Conservation (phyloP, 139 green algal genomes). For the Monoraphidium neglectum region DNA sequence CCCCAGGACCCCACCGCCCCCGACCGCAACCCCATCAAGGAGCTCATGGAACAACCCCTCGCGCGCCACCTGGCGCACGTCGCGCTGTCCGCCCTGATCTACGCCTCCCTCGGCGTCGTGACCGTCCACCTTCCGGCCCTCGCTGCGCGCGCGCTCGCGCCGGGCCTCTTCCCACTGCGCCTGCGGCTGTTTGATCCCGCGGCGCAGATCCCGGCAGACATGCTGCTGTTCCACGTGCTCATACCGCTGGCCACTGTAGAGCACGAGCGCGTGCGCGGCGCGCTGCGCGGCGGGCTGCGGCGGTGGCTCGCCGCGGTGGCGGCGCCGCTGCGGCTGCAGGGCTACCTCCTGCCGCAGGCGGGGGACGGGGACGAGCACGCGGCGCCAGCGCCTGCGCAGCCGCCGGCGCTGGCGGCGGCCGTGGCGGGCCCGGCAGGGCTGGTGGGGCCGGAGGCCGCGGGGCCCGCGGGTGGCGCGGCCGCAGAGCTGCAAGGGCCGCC, state of each 20-base stretch:
- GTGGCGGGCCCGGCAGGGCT: too few species aligned
- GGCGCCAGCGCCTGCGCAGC: too few species aligned
- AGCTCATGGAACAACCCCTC: slow-evolving; percentile 32
- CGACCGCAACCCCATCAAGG: slow-evolving; percentile 26
- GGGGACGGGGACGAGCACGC: background rate
- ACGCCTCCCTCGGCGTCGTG: slow-evolving; percentile 27
- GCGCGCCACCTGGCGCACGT: slow-evolving; percentile 16
- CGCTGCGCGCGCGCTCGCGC: slow-evolving; percentile 18
- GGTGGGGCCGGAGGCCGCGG: too few species aligned
- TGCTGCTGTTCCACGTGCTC: slow-evolving; percentile 39
- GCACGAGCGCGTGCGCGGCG: slow-evolving; percentile 27
- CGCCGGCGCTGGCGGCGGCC: too few species aligned
- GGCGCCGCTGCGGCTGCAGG: slow-evolving; percentile 1
- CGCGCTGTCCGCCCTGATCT: background rate
- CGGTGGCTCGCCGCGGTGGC: slow-evolving; percentile 11
- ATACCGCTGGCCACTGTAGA: slow-evolving; percentile 31
- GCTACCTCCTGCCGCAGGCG: slow-evolving; percentile 3
- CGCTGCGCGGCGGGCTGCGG: slow-evolving; percentile 3
- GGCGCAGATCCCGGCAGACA: slow-evolving; percentile 33
- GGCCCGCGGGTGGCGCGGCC: too few species aligned
- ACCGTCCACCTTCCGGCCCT: slow-evolving; percentile 33
- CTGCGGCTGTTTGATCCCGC: slow-evolving; percentile 25
- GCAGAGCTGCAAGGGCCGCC: too few species aligned
- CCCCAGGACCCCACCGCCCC: slow-evolving; percentile 25
- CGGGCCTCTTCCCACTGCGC: slow-evolving; percentile 20